These are phyloP conservation scores for Phaseolus coccineus DNA, from an alignment of 331 rosid species.

Conservation along the genomic window DNA sequence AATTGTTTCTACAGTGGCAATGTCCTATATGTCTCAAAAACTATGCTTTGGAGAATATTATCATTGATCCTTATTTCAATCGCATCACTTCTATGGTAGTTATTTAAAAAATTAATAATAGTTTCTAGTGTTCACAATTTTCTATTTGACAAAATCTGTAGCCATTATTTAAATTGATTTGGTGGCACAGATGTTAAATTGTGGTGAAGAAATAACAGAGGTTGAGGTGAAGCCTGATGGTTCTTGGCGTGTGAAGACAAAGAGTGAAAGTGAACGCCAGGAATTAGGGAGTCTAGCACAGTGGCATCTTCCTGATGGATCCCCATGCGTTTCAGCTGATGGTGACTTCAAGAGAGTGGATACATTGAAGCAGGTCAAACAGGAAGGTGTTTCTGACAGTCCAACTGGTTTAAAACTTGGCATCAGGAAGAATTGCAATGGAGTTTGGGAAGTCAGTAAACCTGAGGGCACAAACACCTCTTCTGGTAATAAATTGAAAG, in stretches of 20 bases:
- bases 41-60: constrained; percentile 80
- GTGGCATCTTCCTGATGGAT: constrained; percentile 82
- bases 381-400: constrained; percentile 84
- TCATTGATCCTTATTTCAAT: constrained; percentile 88
- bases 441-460: constrained; percentile 86
- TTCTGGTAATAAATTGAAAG: constrained; percentile 65
- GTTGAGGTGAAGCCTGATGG: constrained; percentile 96
- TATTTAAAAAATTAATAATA: neutral
- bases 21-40: constrained; percentile 95
- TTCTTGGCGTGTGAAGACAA: constrained; percentile 87
- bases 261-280: constrained; percentile 79
- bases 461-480: constrained; percentile 76
- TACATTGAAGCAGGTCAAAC: constrained; percentile 73
- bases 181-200: constrained; percentile 69
- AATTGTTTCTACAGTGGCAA: constrained; percentile 88
- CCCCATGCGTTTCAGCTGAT: constrained; percentile 51
- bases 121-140: constrained; percentile 1
- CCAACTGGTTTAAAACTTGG: constrained; percentile 80
- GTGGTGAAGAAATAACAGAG: constrained; percentile 88
- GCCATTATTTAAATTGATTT: constrained; percentile 37
- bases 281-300: constrained; percentile 70
- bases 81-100: constrained; percentile 74
- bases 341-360: constrained; percentile 61
- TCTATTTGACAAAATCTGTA: constrained; percentile 23
- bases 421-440: constrained; percentile 77